Evolutionary conservation across 768 basidiomycete genomes (phyloP), one percentile per base, ranked within the genome.

Genomic region (Hygrocybe coccinea): DNA sequence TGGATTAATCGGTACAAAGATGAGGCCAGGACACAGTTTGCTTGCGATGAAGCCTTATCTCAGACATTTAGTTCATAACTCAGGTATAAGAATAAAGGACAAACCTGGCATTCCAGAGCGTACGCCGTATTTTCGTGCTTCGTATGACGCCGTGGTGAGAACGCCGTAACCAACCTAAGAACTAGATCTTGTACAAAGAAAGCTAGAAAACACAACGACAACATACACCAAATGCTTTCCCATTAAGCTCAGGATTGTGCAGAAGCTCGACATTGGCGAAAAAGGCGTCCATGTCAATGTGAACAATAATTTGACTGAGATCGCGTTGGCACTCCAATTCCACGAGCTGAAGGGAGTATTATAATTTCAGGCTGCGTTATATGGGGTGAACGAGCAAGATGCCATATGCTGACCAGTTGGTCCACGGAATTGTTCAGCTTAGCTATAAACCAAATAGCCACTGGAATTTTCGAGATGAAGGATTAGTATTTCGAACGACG

Each of bases 201-300:
- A 3, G 64, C 11, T 11, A 24, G 65, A 52, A 65, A 59, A 9
- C 64, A 25, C 12, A 39, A 12, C 33, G 47, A 35, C 25, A 3
- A 63, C 74, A 25, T 63, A 88, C 89, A 24, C 78, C 88, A 65
- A 91, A 91, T 1, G 89, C 79, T 62, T 89, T 91, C 17, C 82
- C 86, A 33, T 75, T 71, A 36, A 88, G 81, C 60, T 71, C 72
- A 14, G 84, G 85, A 60, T 87, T 71, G 60, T 84, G 74, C 19
- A 88, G 76, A 1, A 86, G 70, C 66, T 93, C 91, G 1, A 91
- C 89, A 48, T 79, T 89, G 1, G 89, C 89, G 60, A 80, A 94
- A 72, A 95, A 97, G 3, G 92, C 91, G 67, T 97, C 95, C 84
- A 95, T 93, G 65, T 99, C 97, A 29, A 97, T 85, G 65, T 98